Evolutionary conservation across 179 eudicot species (phyloP).

Genomic region (Amaranthus tricolor): DNA sequence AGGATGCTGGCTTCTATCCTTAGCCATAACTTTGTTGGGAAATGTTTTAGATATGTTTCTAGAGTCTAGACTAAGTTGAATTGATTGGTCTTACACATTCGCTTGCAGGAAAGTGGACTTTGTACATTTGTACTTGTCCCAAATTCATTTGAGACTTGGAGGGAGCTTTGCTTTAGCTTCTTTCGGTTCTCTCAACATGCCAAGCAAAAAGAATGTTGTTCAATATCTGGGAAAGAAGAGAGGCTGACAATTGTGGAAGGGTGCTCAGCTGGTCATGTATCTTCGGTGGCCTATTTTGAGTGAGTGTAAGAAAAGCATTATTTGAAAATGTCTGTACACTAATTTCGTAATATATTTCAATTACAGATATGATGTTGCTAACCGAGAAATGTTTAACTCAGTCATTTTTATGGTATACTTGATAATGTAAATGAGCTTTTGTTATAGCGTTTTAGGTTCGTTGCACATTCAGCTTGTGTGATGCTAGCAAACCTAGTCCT

Average conservation of each 20-base stretch:
- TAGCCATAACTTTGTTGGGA: no score
- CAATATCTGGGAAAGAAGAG: not conserved
- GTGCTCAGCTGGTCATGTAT: not conserved
- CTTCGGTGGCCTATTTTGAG: not conserved
- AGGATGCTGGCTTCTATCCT: no score
- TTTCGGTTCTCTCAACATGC: not conserved
- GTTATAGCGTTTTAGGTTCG: no score
- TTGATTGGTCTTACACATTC: not conserved
- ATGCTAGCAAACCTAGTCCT: no score
- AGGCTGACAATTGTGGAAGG: not conserved
- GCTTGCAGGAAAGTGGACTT: not conserved
- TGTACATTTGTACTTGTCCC: not conserved
- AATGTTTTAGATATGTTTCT: no score
- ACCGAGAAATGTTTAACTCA: no score
- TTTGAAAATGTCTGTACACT: constrained; percentile 10
- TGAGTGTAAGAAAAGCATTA: constrained; percentile 4
- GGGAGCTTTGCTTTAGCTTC: not conserved
- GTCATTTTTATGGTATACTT: no score
- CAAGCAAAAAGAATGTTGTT: not conserved
- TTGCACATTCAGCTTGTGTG: no score
- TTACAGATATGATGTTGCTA: not conserved
- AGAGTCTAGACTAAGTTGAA: no score
- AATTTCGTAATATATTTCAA: not conserved
- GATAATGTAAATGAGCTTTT: no score
- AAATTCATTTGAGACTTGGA: constrained; percentile 5